These are phyloP conservation scores for Elaeis oleifera DNA, from an alignment of 202 grass and related monocot species.

Conservation along the genomic window DNA sequence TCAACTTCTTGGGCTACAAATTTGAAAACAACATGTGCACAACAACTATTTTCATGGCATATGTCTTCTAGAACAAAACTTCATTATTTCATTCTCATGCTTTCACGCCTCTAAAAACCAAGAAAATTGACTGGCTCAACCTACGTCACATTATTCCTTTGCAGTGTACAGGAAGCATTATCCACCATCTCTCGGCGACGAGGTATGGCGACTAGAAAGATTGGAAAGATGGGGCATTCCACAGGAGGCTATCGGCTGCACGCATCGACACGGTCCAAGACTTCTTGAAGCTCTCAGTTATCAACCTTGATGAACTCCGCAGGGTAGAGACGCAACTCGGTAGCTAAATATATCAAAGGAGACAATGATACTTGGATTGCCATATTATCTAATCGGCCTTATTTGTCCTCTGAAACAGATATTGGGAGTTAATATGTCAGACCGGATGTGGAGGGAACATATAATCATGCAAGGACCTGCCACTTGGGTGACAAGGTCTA, in stretches of 20 bases:
- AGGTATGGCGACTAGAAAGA: slow-evolving; percentile 51
- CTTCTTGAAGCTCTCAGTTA: slow-evolving; percentile 48
- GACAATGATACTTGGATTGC: not conserved
- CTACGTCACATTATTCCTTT: not conserved
- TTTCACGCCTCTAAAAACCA: no score
- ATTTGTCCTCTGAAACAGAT: not conserved
- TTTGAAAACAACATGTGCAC: no score
- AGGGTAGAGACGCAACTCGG: slow-evolving; percentile 22
- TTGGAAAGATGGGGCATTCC: slow-evolving; percentile 42
- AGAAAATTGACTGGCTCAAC: no score
- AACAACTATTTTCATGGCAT: no score
- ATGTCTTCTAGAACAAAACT: no score
- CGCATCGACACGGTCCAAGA: slow-evolving; percentile 48
- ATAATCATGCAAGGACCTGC: slow-evolving; percentile 13
- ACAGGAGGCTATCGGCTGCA: slow-evolving; percentile 23
- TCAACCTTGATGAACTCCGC: slow-evolving; percentile 34
- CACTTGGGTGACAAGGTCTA: not conserved
- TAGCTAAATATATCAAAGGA: not conserved
- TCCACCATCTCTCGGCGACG: slow-evolving; percentile 40
- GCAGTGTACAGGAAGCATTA: slow-evolving; percentile 54
- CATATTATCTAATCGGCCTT: not conserved
- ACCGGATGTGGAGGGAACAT: not conserved
- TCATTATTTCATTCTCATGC: no score
- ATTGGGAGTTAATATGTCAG: slow-evolving; percentile 9
- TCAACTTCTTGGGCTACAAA: no score